Conservation (phyloP, 495 filamentous ascomycete species). For the Xylaria nigripes region DNA sequence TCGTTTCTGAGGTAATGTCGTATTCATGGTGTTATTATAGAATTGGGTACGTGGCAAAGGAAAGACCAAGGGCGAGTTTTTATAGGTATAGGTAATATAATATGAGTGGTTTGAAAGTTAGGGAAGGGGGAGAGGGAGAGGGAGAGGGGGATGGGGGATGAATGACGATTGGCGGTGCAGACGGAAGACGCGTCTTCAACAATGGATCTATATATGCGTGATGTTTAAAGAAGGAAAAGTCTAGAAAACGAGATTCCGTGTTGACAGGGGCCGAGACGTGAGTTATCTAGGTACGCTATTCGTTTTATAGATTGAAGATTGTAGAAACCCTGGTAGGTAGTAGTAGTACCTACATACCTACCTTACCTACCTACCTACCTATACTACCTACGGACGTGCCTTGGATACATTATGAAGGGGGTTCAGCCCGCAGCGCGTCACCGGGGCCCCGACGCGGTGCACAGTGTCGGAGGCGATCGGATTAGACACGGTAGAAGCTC, state of each 20-base stretch:
- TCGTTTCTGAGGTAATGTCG: conserved; percentile 32
- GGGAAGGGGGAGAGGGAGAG: too few relatives aligned
- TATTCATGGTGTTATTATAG: conserved; percentile 22
- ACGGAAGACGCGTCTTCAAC: neutral
- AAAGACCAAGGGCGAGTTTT: neutral
- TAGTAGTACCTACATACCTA: too few relatives aligned
- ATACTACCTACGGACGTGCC: too few relatives aligned
- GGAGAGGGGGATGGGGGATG: neutral
- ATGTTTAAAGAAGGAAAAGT: neutral
- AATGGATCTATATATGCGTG: neutral
- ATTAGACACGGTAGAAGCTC: conserved; percentile 4
- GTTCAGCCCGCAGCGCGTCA: conserved; percentile 8
- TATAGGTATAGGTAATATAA: neutral
- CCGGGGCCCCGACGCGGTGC: conserved; percentile 5
- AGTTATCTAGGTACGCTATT: neutral
- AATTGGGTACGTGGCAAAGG: neutral
- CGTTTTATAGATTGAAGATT: neutral
- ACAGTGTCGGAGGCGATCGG: neutral
- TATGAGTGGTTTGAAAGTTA: neutral
- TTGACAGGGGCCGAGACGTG: neutral
- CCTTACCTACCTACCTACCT: too few relatives aligned
- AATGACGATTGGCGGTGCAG: neutral
- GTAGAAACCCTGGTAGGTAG: neutral
- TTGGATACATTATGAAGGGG: too few relatives aligned
- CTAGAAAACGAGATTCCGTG: neutral